phyloP scores from a whole-genome alignment of 352 stramenopile species.

The Globisporangium cylindrosporum region DNA sequence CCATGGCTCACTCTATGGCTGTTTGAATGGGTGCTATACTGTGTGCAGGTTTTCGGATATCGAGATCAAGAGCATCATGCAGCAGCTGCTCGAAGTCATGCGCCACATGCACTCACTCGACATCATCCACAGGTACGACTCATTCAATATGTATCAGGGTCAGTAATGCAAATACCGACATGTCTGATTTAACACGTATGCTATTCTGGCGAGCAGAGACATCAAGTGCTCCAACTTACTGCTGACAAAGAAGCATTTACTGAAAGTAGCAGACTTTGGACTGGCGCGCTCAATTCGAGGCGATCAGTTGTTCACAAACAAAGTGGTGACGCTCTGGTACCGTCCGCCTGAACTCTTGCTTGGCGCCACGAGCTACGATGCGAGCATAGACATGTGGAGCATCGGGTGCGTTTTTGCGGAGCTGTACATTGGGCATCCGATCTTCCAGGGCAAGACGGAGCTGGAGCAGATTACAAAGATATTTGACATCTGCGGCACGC shows the following conservation, averaged over 20 bases:
- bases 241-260: slow-evolving; percentile 70
- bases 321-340: slow-evolving; percentile 96
- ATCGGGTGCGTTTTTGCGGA: slow-evolving; percentile 90
- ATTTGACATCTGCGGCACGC: slow-evolving; percentile 85
- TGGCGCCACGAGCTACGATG: slow-evolving; percentile 91
- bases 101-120: slow-evolving; percentile 86
- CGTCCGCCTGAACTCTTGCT: slow-evolving; percentile 92
- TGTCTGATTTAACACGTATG: not conserved
- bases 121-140: slow-evolving; percentile 76
- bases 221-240: slow-evolving; percentile 94
- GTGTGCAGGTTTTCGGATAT: slow-evolving; percentile 72
- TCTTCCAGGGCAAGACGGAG: slow-evolving; percentile 88
- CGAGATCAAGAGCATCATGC: slow-evolving; percentile 88
- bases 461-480: slow-evolving; percentile 88
- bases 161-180: not conserved
- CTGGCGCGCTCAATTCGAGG: slow-evolving; percentile 81
- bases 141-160: not conserved
- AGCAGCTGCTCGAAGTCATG: slow-evolving; percentile 84
- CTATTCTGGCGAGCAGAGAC: slow-evolving; percentile 31
- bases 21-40: not conserved
- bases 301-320: slow-evolving; percentile 92
- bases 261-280: slow-evolving; percentile 87
- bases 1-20: not conserved
- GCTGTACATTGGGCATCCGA: slow-evolving; percentile 81
- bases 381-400: slow-evolving; percentile 95